These are phyloP conservation scores for Solanum tacnaense DNA, from an alignment of 257 asterid species.

Conservation along the genomic window DNA sequence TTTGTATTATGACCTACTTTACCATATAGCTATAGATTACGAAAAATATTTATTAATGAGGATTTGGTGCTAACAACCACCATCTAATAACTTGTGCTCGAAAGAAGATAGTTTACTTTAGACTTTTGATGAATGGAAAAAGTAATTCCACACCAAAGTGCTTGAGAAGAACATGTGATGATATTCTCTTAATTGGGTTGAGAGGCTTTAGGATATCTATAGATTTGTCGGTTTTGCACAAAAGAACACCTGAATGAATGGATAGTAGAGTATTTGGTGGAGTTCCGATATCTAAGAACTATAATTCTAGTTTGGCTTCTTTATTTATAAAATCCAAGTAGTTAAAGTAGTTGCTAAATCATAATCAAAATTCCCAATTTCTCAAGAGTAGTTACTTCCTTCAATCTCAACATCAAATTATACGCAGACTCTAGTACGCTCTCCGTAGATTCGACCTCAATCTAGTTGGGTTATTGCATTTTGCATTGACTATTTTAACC, in stretches of 20 bases:
- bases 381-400: not conserved
- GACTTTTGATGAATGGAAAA: not conserved
- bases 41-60: not conserved
- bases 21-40: not conserved
- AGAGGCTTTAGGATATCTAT: not conserved
- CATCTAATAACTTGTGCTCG: not conserved
- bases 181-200: not conserved
- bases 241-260: not conserved
- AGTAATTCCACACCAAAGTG: not conserved
- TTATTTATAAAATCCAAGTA: not conserved
- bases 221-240: not conserved
- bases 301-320: not conserved
- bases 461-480: not conserved
- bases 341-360: not conserved
- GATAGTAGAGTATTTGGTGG: too few species aligned
- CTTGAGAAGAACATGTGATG: not conserved
- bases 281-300: not conserved
- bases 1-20: not conserved
- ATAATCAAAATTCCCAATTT: not conserved
- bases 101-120: not conserved
- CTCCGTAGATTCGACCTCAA: not conserved
- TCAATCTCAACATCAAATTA: not conserved
- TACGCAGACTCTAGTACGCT: too few species aligned
- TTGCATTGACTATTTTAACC: not conserved
- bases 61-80: not conserved